Percentiles rank a stretch among this genome's conserved stretches.
These are phyloP conservation scores for Neophaeococcomyces mojaviensis DNA, from an alignment of 2,329 filamentous ascomycete genomes.

Conservation along the genomic window DNA sequence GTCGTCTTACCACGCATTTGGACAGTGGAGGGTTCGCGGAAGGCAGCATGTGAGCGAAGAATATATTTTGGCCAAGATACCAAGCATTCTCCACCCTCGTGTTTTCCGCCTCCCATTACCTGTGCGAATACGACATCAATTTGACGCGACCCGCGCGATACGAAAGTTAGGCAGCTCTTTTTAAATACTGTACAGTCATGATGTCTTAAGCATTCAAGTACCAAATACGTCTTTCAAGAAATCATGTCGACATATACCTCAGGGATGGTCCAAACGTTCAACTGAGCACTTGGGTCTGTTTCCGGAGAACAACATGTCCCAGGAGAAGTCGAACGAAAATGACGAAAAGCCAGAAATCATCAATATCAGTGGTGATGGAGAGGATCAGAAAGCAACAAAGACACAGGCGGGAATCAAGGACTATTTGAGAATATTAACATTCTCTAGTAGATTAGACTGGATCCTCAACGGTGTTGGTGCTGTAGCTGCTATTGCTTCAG, in stretches of 20 bases:
- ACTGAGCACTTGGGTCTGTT: neutral
- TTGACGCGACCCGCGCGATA: neutral
- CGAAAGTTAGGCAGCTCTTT: conserved; percentile 2
- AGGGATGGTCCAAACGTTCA: too few species aligned
- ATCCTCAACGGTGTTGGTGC: conserved; percentile 16
- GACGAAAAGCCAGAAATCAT: conserved; percentile 3
- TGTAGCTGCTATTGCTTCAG: conserved; percentile 22
- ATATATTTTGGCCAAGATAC: neutral
- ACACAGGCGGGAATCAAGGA: conserved; percentile 3
- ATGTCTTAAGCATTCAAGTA: too few species aligned
- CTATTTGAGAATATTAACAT: conserved; percentile 16
- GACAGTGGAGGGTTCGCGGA: too few species aligned
- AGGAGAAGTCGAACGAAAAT: neutral
- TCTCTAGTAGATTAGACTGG: conserved; percentile 21
- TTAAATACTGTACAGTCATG: too few species aligned
- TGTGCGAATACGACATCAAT: neutral
- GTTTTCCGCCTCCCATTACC: neutral
- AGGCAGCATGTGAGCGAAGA: too few species aligned
- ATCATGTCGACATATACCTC: too few species aligned
- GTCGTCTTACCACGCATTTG: too few species aligned
- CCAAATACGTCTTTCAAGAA: too few species aligned
- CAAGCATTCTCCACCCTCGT: neutral
- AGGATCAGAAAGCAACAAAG: neutral
- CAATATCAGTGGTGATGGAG: neutral
- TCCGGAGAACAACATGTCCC: neutral